Base-by-base conservation (phyloP, 768 basidiomycete species). In the Phlebiopsis gigantea region DNA sequence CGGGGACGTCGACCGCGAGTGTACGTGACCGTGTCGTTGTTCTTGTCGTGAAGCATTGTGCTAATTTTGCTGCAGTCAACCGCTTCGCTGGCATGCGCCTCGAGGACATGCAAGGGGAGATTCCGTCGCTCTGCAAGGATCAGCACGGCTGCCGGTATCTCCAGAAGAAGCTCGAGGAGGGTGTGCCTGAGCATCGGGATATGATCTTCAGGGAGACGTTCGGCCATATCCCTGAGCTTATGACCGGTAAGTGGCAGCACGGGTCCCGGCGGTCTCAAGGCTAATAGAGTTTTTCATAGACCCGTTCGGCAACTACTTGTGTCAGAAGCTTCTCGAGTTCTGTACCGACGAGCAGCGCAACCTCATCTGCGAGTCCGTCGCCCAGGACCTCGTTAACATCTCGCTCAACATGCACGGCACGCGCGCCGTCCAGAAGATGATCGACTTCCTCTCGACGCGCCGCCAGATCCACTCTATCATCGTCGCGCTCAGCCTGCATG, bases 331-430 rank as follows among this genome's bases (percentile, higher is more conserved):
- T 34, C 76, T 99, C 63, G 97, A 99, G 72, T 96, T 85, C 71
- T 94, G 93, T 14, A 96, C 93, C 14, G 97, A 99, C 64, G 97
- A 99, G 64, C 97, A 99, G 66, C 85, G 96, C 56, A 95, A 93
- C 67, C 79, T 93, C 30, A 96, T 98, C 56, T 97, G 97, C 75
- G 96, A 98, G 70, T 94, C 93, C 24, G 96, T 99, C 49, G 93
- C 95, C 30, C 90, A 94, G 67, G 97, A 99, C 65, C 81, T 99
- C 49, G 97, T 99, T 66, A 93, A 88, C 69, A 98, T 99, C 67
- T 97, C 94, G 30, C 79, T 99, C 61, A 99, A 99, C 74, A 99
- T 99, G 97, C 97, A 99, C 72, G 97, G 97, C 29, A 99, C 97
- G 29, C 87, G 97, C 59, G 97, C 97, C 25, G 97, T 98, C 57